Percentiles rank a stretch among this genome's conserved stretches.
phyloP scores from a whole-genome alignment of 2,329 filamentous ascomycete species.

The Aspergillus calidoustus region DNA sequence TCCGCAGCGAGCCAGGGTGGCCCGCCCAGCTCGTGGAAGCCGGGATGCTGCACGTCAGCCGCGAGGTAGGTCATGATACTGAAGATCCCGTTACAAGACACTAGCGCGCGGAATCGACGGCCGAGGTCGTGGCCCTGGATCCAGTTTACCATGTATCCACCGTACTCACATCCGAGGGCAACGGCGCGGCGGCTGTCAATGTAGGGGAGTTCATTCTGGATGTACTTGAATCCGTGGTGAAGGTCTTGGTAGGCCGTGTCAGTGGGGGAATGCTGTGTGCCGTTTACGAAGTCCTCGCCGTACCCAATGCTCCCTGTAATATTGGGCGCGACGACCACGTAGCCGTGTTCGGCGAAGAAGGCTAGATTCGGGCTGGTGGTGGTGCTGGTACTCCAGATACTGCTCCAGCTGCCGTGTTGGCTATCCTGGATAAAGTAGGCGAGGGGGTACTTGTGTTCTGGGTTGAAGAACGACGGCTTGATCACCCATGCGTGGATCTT shows the following conservation, averaged over 20 bases:
- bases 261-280: background rate
- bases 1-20: background rate
- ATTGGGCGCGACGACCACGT: conserved; percentile 8
- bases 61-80: conserved; percentile 1
- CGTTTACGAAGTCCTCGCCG: conserved; percentile 2
- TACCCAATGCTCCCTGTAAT: conserved; percentile 1
- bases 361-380: background rate
- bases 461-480: conserved; percentile 2
- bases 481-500: conserved; percentile 7
- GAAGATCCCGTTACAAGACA: conserved; percentile 1
- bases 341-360: conserved; percentile 4
- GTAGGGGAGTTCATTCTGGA: conserved; percentile 2
- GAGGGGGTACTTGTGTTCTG: conserved; percentile 1
- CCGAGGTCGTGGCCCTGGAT: conserved; percentile 5
- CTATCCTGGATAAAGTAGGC: conserved; percentile 1
- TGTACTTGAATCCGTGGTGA: background rate
- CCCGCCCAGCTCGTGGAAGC: background rate
- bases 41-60: background rate
- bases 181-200: conserved; percentile 1
- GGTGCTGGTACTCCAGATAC: background rate
- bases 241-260: background rate
- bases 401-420: background rate
- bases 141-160: conserved; percentile 9
- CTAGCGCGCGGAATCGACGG: background rate
- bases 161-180: background rate